These are phyloP conservation scores for Penicillium occitanis DNA, from an alignment of 2,329 filamentous ascomycete species.

Conservation along the genomic window DNA sequence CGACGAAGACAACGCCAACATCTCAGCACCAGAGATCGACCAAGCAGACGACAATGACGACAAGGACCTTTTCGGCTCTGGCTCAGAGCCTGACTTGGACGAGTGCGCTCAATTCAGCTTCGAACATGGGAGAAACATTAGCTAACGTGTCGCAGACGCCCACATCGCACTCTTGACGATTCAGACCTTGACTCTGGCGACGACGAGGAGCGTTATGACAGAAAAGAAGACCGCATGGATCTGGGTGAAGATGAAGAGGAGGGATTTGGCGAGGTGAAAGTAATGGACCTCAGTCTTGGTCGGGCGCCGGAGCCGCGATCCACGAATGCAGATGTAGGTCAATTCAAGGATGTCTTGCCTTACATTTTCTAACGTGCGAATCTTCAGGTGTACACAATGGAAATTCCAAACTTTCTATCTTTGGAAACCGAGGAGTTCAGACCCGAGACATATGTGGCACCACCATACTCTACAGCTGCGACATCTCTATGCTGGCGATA, in stretches of 20 bases:
- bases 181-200: conserved; percentile 64
- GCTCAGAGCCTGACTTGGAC: conserved; percentile 42
- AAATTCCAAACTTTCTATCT: conserved; percentile 62
- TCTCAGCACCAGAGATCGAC: conserved; percentile 28
- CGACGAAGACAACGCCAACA: conserved; percentile 28
- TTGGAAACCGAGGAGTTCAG: conserved; percentile 63
- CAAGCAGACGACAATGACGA: conserved; percentile 37
- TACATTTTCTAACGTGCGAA: neutral
- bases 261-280: conserved; percentile 49
- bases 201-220: conserved; percentile 58
- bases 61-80: conserved; percentile 50
- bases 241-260: conserved; percentile 42
- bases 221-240: conserved; percentile 48
- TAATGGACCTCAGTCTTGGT: conserved; percentile 57
- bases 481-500: conserved; percentile 66
- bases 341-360: neutral
- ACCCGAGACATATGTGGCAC: conserved; percentile 60
- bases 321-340: conserved; percentile 41
- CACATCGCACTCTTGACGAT: conserved; percentile 56
- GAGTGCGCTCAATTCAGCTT: conserved; percentile 29
- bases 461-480: conserved; percentile 63
- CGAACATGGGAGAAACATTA: neutral
- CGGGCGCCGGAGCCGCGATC: conserved; percentile 59
- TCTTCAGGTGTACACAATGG: conserved; percentile 59
- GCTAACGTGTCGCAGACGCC: conserved; percentile 30